Percentiles rank a stretch among this genome's conserved stretches.
phyloP scores from a whole-genome alignment of 2,329 filamentous ascomycete genomes.

The Coleophoma cylindrospora region DNA sequence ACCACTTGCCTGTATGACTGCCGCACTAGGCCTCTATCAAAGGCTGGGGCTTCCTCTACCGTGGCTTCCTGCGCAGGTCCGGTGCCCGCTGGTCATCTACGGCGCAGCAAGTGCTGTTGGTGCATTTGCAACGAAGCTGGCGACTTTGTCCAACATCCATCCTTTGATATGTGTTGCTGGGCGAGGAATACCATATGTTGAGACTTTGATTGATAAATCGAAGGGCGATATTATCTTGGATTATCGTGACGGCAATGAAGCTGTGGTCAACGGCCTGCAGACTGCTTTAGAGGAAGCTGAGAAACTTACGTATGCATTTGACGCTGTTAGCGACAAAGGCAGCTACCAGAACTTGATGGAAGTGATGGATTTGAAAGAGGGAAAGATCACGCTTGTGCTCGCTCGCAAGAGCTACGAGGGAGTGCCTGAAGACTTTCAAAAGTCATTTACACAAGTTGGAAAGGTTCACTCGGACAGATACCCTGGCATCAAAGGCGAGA shows the following conservation, averaged over 20 bases:
- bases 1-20: slow-evolving; percentile 49
- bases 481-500: too few relatives aligned
- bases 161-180: slow-evolving; percentile 55
- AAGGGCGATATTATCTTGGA: slow-evolving; percentile 49
- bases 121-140: slow-evolving; percentile 48
- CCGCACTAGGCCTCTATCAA: slow-evolving; percentile 44
- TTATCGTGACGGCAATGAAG: slow-evolving; percentile 41
- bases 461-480: background rate
- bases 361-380: background rate
- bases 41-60: slow-evolving; percentile 42
- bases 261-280: slow-evolving; percentile 21
- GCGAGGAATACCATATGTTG: slow-evolving; percentile 36
- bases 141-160: slow-evolving; percentile 39
- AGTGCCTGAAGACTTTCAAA: background rate
- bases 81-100: slow-evolving; percentile 37
- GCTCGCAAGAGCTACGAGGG: background rate
- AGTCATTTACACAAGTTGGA: background rate
- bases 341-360: background rate
- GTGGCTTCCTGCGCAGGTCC: slow-evolving; percentile 33
- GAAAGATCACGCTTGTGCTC: background rate
- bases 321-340: background rate
- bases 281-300: background rate
- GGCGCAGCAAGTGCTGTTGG: slow-evolving; percentile 48
- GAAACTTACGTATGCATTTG: background rate
- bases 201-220: slow-evolving; percentile 36